Evolutionary conservation across 2,329 filamentous ascomycete genomes (phyloP).

Genomic region (Fusarium foetens): DNA sequence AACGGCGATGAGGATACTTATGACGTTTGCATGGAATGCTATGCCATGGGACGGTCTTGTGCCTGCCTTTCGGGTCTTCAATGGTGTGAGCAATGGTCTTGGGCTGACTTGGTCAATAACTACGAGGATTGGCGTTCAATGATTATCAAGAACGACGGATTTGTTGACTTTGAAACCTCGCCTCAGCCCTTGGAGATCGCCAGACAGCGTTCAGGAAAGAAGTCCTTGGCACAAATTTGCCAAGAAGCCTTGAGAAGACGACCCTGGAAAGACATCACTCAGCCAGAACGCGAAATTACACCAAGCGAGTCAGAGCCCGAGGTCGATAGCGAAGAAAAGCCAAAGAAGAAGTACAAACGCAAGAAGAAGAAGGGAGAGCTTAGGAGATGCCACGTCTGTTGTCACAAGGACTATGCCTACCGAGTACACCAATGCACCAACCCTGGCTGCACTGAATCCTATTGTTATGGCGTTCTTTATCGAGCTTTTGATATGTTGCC

Average conservation of each 20-base stretch:
- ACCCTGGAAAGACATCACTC: constrained; percentile 84
- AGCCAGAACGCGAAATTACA: constrained; percentile 61
- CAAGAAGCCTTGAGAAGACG: constrained; percentile 84
- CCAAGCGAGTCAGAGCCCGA: constrained; percentile 64
- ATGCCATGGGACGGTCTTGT: constrained; percentile 95
- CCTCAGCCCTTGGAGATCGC: constrained; percentile 78
- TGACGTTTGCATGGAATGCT: constrained; percentile 98
- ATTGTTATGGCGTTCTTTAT: constrained; percentile 94
- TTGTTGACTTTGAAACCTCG: constrained; percentile 70
- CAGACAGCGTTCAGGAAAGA: constrained; percentile 73
- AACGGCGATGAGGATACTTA: constrained; percentile 84
- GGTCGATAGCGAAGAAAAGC: constrained; percentile 71
- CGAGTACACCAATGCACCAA: constrained; percentile 83
- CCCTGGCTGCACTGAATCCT: constrained; percentile 75
- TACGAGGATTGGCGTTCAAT: constrained; percentile 86
- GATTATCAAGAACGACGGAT: constrained; percentile 78
- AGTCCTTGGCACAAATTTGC: constrained; percentile 90
- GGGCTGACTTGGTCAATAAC: constrained; percentile 78
- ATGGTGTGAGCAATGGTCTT: constrained; percentile 95
- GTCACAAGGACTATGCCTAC: constrained; percentile 81
- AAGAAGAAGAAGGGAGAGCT: constrained; percentile 65
- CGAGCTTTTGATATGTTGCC: constrained; percentile 92
- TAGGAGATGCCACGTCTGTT: constrained; percentile 83
- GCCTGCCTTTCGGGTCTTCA: constrained; percentile 84
- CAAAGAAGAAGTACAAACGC: constrained; percentile 69